A percentile compares a stretch with the other conserved stretches of the same genome.
Evolutionary conservation across 495 filamentous ascomycete genomes (phyloP).

Genomic region (Alectoria sarmentosa): DNA sequence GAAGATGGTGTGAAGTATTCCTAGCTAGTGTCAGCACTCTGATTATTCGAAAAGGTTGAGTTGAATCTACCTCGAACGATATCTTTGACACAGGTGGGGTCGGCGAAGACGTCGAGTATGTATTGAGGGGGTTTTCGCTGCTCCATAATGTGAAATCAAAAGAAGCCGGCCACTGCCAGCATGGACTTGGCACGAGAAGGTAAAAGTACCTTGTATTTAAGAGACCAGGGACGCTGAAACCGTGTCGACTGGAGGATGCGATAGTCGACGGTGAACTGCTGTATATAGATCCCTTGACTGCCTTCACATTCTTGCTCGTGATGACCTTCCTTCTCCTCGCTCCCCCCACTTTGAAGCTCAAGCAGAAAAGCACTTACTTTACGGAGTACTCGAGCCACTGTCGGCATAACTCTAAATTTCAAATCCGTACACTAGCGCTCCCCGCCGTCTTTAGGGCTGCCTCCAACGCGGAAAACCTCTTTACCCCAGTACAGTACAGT

Average conservation of each 20-base stretch:
- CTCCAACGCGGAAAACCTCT: neutral
- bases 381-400: no score
- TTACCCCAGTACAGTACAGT: no score
- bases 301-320: neutral
- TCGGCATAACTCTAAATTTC: no score
- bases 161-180: neutral
- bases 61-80: conserved; percentile 72
- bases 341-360: no score
- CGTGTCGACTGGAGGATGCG: neutral
- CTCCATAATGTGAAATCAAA: conserved; percentile 37
- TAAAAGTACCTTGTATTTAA: no score
- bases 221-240: neutral
- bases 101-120: conserved; percentile 76
- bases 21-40: conserved; percentile 39
- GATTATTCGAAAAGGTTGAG: conserved; percentile 8
- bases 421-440: no score
- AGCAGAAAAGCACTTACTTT: no score
- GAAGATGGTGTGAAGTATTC: conserved; percentile 94
- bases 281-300: neutral
- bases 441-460: no score
- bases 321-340: no score
- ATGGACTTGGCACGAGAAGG: neutral
- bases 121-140: conserved; percentile 67
- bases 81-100: conserved; percentile 76
- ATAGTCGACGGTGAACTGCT: neutral